Evolutionary conservation across 768 basidiomycete genomes (phyloP).

Genomic region (Lactarius vividus): DNA sequence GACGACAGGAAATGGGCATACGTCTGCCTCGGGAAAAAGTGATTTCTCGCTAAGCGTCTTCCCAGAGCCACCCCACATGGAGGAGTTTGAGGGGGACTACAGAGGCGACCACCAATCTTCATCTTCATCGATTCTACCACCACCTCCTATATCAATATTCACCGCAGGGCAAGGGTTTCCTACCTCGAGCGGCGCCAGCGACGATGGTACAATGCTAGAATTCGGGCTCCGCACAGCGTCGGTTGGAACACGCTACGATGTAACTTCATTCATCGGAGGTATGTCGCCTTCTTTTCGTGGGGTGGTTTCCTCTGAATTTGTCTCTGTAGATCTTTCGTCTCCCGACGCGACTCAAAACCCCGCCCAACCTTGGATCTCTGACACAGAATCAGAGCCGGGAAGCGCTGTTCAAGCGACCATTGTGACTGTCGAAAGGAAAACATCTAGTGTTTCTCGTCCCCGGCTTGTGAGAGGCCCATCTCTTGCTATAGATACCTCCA

Average conservation of each 20-base stretch:
- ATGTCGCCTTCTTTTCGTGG: constrained; percentile 26
- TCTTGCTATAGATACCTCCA: not conserved
- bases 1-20: constrained; percentile 11
- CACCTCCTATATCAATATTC: constrained; percentile 32
- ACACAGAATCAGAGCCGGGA: constrained; percentile 12
- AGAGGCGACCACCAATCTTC: not conserved
- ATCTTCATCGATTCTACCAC: constrained; percentile 11
- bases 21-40: constrained; percentile 32
- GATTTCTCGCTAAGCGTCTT: constrained; percentile 74
- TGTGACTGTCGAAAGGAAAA: constrained; percentile 21
- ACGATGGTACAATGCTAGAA: not conserved
- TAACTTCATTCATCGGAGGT: constrained; percentile 70
- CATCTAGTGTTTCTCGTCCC: constrained; percentile 18
- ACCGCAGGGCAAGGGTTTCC: constrained; percentile 29
- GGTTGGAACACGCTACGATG: constrained; percentile 60
- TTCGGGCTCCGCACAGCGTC: constrained; percentile 37
- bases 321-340: constrained; percentile 36
- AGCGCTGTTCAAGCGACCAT: constrained; percentile 18
- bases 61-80: constrained; percentile 54
- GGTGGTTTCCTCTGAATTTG: not conserved
- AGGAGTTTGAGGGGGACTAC: constrained; percentile 5
- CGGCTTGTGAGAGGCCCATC: not conserved
- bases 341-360: constrained; percentile 27
- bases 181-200: constrained; percentile 23
- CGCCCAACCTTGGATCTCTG: not conserved